phyloP scores from a whole-genome alignment of 78 protist genomes.

The Trichosphaerium sp. region DNA sequence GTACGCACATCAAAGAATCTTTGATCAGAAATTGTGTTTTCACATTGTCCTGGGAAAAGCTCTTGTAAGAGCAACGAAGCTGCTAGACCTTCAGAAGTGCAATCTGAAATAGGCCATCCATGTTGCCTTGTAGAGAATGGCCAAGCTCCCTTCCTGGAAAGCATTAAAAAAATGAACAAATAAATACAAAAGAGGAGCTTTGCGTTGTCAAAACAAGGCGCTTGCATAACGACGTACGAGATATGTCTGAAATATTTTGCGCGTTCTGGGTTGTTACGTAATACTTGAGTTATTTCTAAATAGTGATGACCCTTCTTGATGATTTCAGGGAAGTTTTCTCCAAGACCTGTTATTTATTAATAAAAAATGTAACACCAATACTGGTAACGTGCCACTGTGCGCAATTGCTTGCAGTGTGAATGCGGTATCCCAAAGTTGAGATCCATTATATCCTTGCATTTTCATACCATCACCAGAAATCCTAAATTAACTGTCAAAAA shows the following conservation, averaged over 20 bases:
- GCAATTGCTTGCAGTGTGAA: constrained; percentile 71
- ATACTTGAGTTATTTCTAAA: constrained; percentile 74
- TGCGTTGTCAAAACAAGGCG: too few species aligned
- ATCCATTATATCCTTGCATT: constrained; percentile 92
- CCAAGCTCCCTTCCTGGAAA: constrained; percentile 89
- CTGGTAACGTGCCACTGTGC: constrained; percentile 17
- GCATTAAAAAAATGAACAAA: too few species aligned
- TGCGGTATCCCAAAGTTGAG: constrained; percentile 92
- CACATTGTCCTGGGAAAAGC: constrained; percentile 16
- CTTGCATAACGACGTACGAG: too few species aligned
- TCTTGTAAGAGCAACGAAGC: constrained; percentile 20
- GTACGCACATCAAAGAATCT: not conserved
- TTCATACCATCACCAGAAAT: constrained; percentile 79
- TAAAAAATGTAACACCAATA: too few species aligned
- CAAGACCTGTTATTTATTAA: constrained; percentile 2
- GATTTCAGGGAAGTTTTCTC: constrained; percentile 5
- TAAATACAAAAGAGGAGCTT: too few species aligned
- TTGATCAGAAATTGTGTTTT: not conserved
- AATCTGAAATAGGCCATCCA: constrained; percentile 88
- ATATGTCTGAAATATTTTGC: constrained; percentile 55
- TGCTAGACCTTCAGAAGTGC: constrained; percentile 83
- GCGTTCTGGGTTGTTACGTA: constrained; percentile 3
- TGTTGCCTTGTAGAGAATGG: constrained; percentile 85
- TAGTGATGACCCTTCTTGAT: constrained; percentile 41
- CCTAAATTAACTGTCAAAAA: too few species aligned